These are phyloP conservation scores for Xylariaceae sp. DNA, from an alignment of 2,329 filamentous ascomycete genomes.

Conservation along the genomic window DNA sequence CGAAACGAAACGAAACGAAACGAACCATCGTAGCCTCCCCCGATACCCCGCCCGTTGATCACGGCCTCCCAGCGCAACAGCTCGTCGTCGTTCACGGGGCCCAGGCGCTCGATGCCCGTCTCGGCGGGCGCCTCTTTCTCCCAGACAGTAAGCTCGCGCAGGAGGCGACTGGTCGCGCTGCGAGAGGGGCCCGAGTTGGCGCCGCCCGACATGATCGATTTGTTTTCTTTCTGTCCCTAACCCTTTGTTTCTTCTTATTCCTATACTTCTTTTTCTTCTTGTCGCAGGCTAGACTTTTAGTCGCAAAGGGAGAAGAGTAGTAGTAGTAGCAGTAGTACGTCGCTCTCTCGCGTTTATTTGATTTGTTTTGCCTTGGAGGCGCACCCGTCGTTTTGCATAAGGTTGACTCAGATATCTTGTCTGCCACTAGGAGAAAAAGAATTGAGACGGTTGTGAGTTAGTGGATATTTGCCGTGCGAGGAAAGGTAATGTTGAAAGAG, in stretches of 20 bases:
- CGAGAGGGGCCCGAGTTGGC: conserved; percentile 43
- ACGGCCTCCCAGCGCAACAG: conserved; percentile 65
- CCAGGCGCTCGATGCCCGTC: conserved; percentile 64
- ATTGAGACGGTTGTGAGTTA: too few relatives aligned
- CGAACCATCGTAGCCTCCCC: conserved; percentile 61
- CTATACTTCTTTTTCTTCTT: not conserved
- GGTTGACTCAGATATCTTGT: too few relatives aligned
- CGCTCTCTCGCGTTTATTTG: too few relatives aligned
- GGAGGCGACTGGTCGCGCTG: conserved; percentile 60
- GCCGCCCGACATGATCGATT: conserved; percentile 8
- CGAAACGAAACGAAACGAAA: not conserved
- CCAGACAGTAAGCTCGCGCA: conserved; percentile 64
- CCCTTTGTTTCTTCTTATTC: too few relatives aligned
- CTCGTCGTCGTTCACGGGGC: conserved; percentile 59
- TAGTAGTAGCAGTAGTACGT: too few relatives aligned
- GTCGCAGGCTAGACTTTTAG: too few relatives aligned
- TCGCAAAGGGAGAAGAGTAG: too few relatives aligned
- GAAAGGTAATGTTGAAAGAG: too few relatives aligned
- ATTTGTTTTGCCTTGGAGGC: too few relatives aligned
- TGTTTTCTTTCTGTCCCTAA: not conserved
- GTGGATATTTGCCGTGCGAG: too few relatives aligned
- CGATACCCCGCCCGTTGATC: conserved; percentile 62
- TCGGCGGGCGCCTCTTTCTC: conserved; percentile 55
- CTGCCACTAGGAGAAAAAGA: too few relatives aligned
- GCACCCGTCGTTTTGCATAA: too few relatives aligned